Evolutionary conservation across 2,329 filamentous ascomycete genomes (phyloP), one percentile per base, ranked within the genome.

Genomic region (Sphaerostilbella broomeana): DNA sequence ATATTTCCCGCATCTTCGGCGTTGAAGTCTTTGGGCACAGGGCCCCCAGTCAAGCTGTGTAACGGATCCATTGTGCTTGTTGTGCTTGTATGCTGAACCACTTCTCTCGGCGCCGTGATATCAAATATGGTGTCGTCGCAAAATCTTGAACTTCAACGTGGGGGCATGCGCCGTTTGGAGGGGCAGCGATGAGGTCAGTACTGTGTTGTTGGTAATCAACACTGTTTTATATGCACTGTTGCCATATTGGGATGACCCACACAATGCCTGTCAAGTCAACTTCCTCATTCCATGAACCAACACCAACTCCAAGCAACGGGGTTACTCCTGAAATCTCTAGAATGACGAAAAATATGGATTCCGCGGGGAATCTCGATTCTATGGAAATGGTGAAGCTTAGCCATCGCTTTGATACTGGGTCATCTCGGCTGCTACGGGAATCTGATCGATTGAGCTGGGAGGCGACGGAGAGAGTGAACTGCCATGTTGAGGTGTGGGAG

Each of bases 11-110:
- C 70, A 32, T 73, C 61, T 54, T 80, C 60, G 60, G 79, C 59
- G 61, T 82, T 61, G 62, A 84, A 75, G 67, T 73, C 55, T 62
- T 72, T 65, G 58, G 79, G 70, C 37, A 67, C 53, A 16, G 52
- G 56, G 28, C 53, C 59, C 11, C 52, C 49, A 17, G 60, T 48
- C 60, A 64, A 61, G 51, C 47, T 59, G 29, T 65, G 58, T 47
- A 65, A 58, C 25, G 62, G 61, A 50, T 66, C 63, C 63, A 65
- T 63, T 35, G 28, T 51, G 48, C 16, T 36, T 15, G 26, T 25
- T 30, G 13, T 26, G 12, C 34, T 4, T 17, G 12, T 19, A 6
- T 29, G 25, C 27, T n/a, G 2, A 25, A 16, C 6, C 18, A n/a
- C n/a, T n/a, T n/a, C 10, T 36, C 11, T 10, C 24, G 31, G n/a